phyloP scores from a whole-genome alignment of 2,329 filamentous ascomycete species.

The Dactylellina cionopaga region DNA sequence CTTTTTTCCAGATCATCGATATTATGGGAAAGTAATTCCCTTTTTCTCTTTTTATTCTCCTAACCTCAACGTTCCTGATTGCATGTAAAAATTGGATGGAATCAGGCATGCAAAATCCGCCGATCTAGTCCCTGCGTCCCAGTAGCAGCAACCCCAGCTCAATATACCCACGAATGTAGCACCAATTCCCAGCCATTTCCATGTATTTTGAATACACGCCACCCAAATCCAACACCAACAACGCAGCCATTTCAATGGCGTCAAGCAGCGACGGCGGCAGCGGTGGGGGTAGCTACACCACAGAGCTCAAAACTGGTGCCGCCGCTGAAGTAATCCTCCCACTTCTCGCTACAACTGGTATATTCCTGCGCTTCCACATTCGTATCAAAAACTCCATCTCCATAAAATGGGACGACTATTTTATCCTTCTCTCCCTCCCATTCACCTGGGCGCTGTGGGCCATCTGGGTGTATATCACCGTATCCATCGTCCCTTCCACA shows the following conservation, averaged over 20 bases:
- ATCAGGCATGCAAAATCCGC: neutral
- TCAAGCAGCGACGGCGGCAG: neutral
- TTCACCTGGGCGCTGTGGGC: slow-evolving; percentile 42
- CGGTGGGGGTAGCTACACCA: slow-evolving; percentile 20
- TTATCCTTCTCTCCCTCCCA: slow-evolving; percentile 34
- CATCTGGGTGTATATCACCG: slow-evolving; percentile 35
- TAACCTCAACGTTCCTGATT: too few relatives aligned
- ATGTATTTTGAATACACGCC: neutral
- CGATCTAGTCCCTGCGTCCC: neutral
- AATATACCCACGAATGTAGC: neutral
- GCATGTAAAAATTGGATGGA: neutral
- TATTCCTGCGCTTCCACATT: slow-evolving; percentile 38
- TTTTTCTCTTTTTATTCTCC: slow-evolving; percentile 10
- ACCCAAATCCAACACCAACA: slow-evolving; percentile 18
- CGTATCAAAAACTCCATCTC: slow-evolving; percentile 28
- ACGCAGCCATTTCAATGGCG: neutral
- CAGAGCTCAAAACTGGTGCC: slow-evolving; percentile 32
- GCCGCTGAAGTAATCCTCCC: slow-evolving; percentile 39
- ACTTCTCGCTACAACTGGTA: slow-evolving; percentile 27
- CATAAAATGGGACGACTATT: slow-evolving; percentile 46
- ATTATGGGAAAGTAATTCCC: neutral
- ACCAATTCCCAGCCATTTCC: neutral
- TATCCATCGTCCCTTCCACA: slow-evolving; percentile 8
- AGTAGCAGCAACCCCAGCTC: neutral
- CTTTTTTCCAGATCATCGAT: neutral